Base-by-base conservation (phyloP, 257 asterid species). In the Galeopsis tetrahit region DNA sequence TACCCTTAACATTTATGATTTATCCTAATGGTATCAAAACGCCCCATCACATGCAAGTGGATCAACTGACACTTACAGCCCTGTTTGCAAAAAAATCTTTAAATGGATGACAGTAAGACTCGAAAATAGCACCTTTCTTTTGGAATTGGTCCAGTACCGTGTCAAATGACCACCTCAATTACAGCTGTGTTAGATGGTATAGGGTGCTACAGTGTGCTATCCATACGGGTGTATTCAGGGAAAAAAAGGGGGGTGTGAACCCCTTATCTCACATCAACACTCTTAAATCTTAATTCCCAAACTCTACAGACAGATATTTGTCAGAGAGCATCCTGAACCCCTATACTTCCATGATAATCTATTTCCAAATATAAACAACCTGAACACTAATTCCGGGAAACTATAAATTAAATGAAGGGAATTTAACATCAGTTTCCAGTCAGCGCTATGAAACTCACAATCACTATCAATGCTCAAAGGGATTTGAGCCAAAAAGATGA, bases 381-480 rank as follows among this genome's bases (percentile, higher is more conserved):
- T 15, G 40, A 28, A 64, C 36, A 58, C 11, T 55, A 75, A 21
- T 76, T 73, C 63, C 28, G 60, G 38, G 74, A 65, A 79, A 33
- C 33, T 43, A 21, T 15, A 38, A 56, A 71, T 68, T 64, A 36
- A 52, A 62, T 17, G 52, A 43, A 42, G 40, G 6, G 33, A 33
- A 63, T 48, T 48, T 44, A 11, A 56, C 32, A 63, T n/a, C 59
- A 36, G 71, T 11, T 60, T 55, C 52, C 67, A 43, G 66, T 34
- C 56, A 51, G 66, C 8, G 11, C 72, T 21, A 13, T 53, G 71
- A 46, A 60, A 75, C 6, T 33, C 67, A 9, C 61, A 36, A 40
- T 2, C 67, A 38, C 39, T 7, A 66, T 46, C 51, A 65, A 51
- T 21, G 31, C 4, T 58, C 68, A 46, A 28, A 31, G 40, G 55